Conservation (phyloP, 768 basidiomycete species). For the button mushroom (Agaricus bisporus) region DNA sequence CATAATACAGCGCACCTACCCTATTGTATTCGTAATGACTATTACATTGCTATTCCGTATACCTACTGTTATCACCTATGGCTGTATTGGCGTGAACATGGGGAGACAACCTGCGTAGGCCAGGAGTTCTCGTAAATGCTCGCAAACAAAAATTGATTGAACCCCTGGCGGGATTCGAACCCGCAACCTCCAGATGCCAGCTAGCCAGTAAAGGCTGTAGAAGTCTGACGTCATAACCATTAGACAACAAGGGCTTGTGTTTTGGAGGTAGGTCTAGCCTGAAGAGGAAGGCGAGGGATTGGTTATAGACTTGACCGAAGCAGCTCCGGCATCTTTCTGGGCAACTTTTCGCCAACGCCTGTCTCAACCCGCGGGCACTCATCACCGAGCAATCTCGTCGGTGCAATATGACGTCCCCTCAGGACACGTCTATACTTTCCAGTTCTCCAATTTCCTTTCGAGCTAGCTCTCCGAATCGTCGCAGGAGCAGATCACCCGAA, state of each 20-base stretch:
- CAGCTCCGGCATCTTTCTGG: too few species aligned
- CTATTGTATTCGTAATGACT: slow-evolving; percentile 5
- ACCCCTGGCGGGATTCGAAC: slow-evolving; percentile 86
- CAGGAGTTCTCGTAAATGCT: too few species aligned
- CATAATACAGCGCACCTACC: not conserved
- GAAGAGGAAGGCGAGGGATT: not conserved
- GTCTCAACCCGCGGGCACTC: too few species aligned
- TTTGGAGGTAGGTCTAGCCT: not conserved
- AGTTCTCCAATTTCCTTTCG: slow-evolving; percentile 38
- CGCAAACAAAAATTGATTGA: slow-evolving; percentile 9
- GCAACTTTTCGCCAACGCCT: too few species aligned
- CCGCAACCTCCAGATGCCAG: slow-evolving; percentile 72
- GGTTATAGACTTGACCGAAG: too few species aligned
- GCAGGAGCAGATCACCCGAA: slow-evolving; percentile 33
- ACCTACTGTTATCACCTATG: not conserved
- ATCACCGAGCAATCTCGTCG: too few species aligned
- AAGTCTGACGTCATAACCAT: slow-evolving; percentile 92
- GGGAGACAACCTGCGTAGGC: not conserved
- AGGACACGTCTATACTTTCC: slow-evolving; percentile 25
- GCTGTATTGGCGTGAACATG: too few species aligned
- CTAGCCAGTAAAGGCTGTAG: slow-evolving; percentile 28
- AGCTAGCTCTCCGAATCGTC: slow-evolving; percentile 32
- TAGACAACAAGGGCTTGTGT: slow-evolving; percentile 70
- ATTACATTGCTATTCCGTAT: not conserved
- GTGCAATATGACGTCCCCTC: slow-evolving; percentile 31